Base-by-base conservation (phyloP, 441 rosid species). In the Viola pubescens region DNA sequence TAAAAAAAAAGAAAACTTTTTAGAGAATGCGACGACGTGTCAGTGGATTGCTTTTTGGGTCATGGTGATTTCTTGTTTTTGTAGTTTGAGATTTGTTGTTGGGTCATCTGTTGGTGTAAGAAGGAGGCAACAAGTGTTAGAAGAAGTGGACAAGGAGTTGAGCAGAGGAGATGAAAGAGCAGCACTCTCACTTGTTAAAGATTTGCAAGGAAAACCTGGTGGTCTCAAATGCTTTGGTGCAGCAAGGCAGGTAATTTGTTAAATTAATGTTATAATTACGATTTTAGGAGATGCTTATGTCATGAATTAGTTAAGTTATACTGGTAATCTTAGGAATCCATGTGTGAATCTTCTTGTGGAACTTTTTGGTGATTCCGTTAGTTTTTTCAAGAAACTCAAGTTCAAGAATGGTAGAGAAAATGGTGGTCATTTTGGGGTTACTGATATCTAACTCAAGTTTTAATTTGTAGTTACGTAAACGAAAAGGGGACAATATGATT, bases 201-300 rank as follows among this genome's bases (percentile, higher is more conserved):
- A 84, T 60, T 74, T 81, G 63, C 91, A 81, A 64, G 98, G 91
- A 6, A 83, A 81, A 61, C 79, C 94, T 2, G 84, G 79, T 9
- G 96, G 95, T 0, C 87, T 87, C 51, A 71, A 81, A 37, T 85
- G 95, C 64, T 91, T 88, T 43, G 94, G 89, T 1, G 80, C 89
- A 4, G 88, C 86, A 4, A 76, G 96, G 52, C 96, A 85, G 88
- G 95, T 89, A 48, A 19, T 13, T 13, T n/a, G 16, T n/a, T 8
- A 6, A 14, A 2, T 19, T 6, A 5, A 7, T 48, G 52, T 12
- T 48, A n/a, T 48, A n/a, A 48, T 19, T 13, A 2, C 1, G 12
- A 13, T 7, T 48, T 48, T 5, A n/a, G 26, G 34, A 26, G 34
- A 16, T 48, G 52, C 52, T 48, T 48, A n/a, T 6, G 26, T 48